phyloP scores from a whole-genome alignment of 108 stramenopile genomes.

The Nannochloropsis salina region DNA sequence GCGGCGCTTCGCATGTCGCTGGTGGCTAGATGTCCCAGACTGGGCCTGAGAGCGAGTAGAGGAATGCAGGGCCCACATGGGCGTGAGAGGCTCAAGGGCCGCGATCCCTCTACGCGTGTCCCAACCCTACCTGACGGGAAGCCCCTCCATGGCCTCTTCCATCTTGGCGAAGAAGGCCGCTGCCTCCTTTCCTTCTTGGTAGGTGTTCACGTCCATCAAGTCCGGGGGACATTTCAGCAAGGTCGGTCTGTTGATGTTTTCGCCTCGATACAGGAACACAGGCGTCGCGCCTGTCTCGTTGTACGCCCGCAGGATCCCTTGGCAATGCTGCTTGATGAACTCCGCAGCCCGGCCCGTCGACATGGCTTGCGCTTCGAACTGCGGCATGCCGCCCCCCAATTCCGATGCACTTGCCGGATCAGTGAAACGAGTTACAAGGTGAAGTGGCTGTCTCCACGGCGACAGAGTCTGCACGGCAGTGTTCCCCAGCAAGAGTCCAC shows the following conservation, averaged over 20 bases:
- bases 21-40: background rate
- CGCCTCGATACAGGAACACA: background rate
- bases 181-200: background rate
- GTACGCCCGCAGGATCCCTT: constrained; percentile 6
- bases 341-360: background rate
- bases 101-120: too few relatives aligned
- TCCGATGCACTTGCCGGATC: too few relatives aligned
- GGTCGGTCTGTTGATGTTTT: background rate
- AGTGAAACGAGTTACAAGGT: too few relatives aligned
- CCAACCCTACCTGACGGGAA: background rate
- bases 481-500: background rate
- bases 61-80: background rate
- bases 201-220: background rate
- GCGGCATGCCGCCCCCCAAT: too few relatives aligned
- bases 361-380: background rate
- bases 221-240: background rate
- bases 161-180: background rate
- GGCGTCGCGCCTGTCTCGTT: background rate
- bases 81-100: background rate
- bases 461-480: background rate
- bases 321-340: background rate
- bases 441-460: too few relatives aligned
- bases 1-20: background rate
- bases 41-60: background rate
- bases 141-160: background rate